Conservation (phyloP, 2,329 filamentous ascomycete genomes). For the Bipolaris gigantea region DNA sequence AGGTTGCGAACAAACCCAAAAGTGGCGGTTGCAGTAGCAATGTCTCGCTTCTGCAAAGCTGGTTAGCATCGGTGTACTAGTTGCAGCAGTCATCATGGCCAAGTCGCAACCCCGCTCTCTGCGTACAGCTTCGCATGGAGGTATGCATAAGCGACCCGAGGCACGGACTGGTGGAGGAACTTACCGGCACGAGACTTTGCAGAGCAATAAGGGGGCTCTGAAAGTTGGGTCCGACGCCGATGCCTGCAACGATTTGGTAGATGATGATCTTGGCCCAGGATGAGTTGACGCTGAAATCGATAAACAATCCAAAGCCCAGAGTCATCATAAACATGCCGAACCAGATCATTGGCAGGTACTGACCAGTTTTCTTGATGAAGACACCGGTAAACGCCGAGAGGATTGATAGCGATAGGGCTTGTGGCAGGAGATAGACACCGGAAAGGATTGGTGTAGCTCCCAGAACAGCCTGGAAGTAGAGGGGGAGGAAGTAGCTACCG, state of each 20-base stretch:
- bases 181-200: slow-evolving; percentile 61
- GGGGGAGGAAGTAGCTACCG: slow-evolving; percentile 75
- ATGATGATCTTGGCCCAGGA: slow-evolving; percentile 47
- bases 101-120: slow-evolving; percentile 3
- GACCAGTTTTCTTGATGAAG: slow-evolving; percentile 51
- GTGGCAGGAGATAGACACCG: slow-evolving; percentile 74
- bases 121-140: not conserved
- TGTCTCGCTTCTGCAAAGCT: slow-evolving; percentile 54
- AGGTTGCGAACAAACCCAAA: slow-evolving; percentile 70
- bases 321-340: slow-evolving; percentile 44
- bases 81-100: not conserved
- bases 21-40: slow-evolving; percentile 68
- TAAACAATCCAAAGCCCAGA: slow-evolving; percentile 45
- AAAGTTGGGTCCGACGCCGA: slow-evolving; percentile 66
- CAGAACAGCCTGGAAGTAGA: slow-evolving; percentile 81
- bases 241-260: slow-evolving; percentile 45
- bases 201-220: slow-evolving; percentile 69
- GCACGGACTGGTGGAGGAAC: slow-evolving; percentile 10
- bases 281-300: slow-evolving; percentile 37
- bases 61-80: slow-evolving; percentile 18
- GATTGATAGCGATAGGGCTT: slow-evolving; percentile 67
- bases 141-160: not conserved
- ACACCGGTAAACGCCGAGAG: slow-evolving; percentile 61
- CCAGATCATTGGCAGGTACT: slow-evolving; percentile 48
- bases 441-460: slow-evolving; percentile 69